Evolutionary conservation across 2,329 filamentous ascomycete genomes (phyloP).

Genomic region (Colletotrichum lini): DNA sequence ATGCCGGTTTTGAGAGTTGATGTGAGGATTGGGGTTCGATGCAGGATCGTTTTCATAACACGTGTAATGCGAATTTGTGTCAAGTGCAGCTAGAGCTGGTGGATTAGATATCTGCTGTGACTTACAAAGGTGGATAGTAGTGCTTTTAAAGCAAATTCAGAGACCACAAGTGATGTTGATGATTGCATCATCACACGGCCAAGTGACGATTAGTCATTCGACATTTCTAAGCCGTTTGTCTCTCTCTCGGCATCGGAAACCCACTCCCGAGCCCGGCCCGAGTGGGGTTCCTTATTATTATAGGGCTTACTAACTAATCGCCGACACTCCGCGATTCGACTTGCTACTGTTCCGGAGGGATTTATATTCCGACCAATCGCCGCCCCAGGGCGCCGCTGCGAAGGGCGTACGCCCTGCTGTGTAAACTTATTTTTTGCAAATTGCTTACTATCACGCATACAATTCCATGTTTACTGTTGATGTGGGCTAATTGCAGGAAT

Average conservation of each 20-base stretch:
- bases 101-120: not conserved
- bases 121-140: too few relatives aligned
- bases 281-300: not conserved
- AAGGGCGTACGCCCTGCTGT: too few relatives aligned
- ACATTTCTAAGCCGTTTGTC: slow-evolving; percentile 34
- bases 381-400: not conserved
- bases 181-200: slow-evolving; percentile 29
- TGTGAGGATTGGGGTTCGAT: slow-evolving; percentile 1
- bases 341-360: not conserved
- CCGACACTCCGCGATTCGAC: slow-evolving; percentile 6
- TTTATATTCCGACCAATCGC: not conserved
- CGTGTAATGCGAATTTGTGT: not conserved
- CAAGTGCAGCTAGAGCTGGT: not conserved
- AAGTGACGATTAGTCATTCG: slow-evolving; percentile 31
- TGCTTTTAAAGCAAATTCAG: slow-evolving; percentile 8
- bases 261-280: slow-evolving; percentile 20
- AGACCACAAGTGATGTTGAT: not conserved
- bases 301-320: slow-evolving; percentile 28
- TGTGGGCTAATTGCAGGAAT: too few relatives aligned
- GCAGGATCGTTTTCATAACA: slow-evolving; percentile 26
- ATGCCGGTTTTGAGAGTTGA: not conserved
- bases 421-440: too few relatives aligned
- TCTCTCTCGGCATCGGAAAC: not conserved
- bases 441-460: too few relatives aligned
- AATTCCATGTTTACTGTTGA: too few relatives aligned